Conservation (phyloP, 1,139 yeast genomes). For the Pichia sp. region DNA sequence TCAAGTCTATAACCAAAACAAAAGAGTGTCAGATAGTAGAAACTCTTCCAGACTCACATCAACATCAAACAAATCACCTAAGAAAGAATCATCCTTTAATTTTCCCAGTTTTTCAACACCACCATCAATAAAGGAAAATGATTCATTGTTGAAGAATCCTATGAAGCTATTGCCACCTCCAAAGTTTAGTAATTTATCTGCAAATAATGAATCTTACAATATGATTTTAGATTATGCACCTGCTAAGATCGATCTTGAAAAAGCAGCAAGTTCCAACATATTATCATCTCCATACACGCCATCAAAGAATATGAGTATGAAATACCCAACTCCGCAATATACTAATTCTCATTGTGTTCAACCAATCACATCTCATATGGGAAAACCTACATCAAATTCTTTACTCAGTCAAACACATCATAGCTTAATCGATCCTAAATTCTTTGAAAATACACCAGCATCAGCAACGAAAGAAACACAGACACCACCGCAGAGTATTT, state of each 20-base stretch:
- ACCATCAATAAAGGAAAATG: conserved; percentile 5
- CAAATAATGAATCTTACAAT: conserved; percentile 4
- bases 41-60: neutral
- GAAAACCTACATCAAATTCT: neutral
- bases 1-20: conserved; percentile 18
- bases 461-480: neutral
- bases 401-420: neutral
- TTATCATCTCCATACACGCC: conserved; percentile 6
- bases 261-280: neutral
- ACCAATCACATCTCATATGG: neutral
- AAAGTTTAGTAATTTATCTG: neutral
- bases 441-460: conserved; percentile 3
- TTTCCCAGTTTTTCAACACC: conserved; percentile 9
- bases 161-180: conserved; percentile 1
- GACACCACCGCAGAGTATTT: neutral
- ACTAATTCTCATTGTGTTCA: neutral
- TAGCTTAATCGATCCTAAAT: conserved; percentile 11
- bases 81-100: neutral
- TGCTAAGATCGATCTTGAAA: conserved; percentile 2
- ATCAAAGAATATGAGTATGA: neutral
- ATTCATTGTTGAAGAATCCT: neutral
- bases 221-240: conserved; percentile 8
- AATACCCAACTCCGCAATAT: conserved; percentile 4
- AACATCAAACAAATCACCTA: neutral
- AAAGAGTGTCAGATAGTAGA: neutral